Evolutionary conservation across 306 rosid genomes (phyloP), one percentile per base, ranked within the genome.

Genomic region (Vigna radiata): DNA sequence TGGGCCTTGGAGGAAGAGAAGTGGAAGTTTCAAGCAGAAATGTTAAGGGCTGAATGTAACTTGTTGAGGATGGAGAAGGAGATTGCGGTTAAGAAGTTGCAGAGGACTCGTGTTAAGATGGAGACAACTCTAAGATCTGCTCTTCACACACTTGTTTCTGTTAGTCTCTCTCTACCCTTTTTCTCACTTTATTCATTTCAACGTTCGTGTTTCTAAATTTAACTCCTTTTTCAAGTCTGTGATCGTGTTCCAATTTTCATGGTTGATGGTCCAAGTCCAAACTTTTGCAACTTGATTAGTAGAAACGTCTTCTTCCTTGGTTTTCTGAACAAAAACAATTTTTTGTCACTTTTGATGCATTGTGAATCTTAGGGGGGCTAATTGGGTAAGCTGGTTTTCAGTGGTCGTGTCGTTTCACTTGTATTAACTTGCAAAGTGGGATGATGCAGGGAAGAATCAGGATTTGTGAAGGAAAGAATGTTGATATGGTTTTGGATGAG

Each of bases 21-120:
- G 62, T 92, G 99, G 97, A 86, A 91, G 88, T 90, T 95, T 87
- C 96, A 90, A 77, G 96, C 92, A 0, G 99, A 95, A 79, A 90
- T 92, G 91, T 68, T 95, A 89, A 95, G 97, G 60, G 97, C 97
- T 0, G 99, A 95, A 86, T 95, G 99, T 64, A 95, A 89, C 73
- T 70, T 95, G 81, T 68, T 95, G 89, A 89, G 96, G 55, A 95
- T 95, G 97, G 97, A 95, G 87, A 95, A 87, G 43, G 96, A 91
- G 79, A 87, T 92, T 79, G 89, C 87, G 0, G 79, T 86, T 11
- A 92, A 87, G 84, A 95, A 89, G 84, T 61, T 89, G 23, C 85
- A 87, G 77, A 87, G 89, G 77, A 79, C 77, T 62, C 86, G 89
- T 60, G 67, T 79, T 7, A 87, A 86, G 78, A 83, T 87, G 87